Conservation (phyloP, 2,329 filamentous ascomycete genomes). For the Aureobasidium sp. region DNA sequence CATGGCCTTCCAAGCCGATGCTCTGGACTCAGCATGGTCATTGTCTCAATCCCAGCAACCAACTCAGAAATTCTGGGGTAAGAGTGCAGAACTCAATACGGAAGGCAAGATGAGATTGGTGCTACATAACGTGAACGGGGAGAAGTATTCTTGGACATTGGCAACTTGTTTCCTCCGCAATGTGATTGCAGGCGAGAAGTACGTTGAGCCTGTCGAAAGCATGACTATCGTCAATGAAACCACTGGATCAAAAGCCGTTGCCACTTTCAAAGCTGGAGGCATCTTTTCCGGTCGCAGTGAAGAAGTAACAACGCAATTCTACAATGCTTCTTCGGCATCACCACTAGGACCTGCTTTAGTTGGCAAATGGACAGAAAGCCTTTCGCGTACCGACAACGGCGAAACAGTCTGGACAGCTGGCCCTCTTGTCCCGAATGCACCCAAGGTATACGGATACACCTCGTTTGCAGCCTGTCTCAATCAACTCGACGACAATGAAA, state of each 20-base stretch:
- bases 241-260: conserved; percentile 71
- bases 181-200: conserved; percentile 96
- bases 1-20: conserved; percentile 85
- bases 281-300: conserved; percentile 96
- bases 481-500: conserved; percentile 74
- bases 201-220: conserved; percentile 85
- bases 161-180: conserved; percentile 90
- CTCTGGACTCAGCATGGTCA: conserved; percentile 55
- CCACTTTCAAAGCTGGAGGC: conserved; percentile 87
- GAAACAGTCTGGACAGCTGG: conserved; percentile 73
- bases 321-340: conserved; percentile 44
- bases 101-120: conserved; percentile 77
- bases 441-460: conserved; percentile 80
- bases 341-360: conserved; percentile 58
- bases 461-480: conserved; percentile 80
- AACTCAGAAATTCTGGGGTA: conserved; percentile 97
- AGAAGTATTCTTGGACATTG: conserved; percentile 69
- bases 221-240: conserved; percentile 82
- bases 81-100: conserved; percentile 87
- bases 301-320: conserved; percentile 71
- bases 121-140: conserved; percentile 44
- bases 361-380: conserved; percentile 76
- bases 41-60: conserved; percentile 81
- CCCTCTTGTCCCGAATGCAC: conserved; percentile 65
- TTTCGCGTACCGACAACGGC: conserved; percentile 56